Evolutionary conservation across 192 early-diverging fungal species (phyloP).

Genomic region (Ambispora gerdemannii): DNA sequence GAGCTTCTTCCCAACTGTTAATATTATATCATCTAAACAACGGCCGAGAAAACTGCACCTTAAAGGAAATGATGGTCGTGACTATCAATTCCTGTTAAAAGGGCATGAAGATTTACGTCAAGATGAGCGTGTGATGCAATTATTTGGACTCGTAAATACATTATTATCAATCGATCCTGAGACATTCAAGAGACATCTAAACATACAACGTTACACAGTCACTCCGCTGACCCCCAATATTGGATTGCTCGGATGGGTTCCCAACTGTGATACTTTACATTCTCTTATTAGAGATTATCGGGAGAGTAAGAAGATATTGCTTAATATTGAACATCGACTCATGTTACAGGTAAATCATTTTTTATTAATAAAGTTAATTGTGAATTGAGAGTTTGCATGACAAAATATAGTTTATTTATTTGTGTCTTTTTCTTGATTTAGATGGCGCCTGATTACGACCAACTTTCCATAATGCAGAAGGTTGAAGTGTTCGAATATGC

Average conservation of each 20-base stretch:
- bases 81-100: constrained; percentile 91
- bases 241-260: constrained; percentile 92
- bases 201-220: constrained; percentile 86
- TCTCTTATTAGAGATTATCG: constrained; percentile 83
- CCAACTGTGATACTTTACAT: constrained; percentile 85
- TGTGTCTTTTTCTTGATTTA: constrained; percentile 37
- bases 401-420: too few species aligned
- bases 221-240: constrained; percentile 93
- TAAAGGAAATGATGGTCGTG: constrained; percentile 82
- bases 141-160: constrained; percentile 96
- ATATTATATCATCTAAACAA: constrained; percentile 89
- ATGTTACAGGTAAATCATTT: constrained; percentile 66
- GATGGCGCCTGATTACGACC: constrained; percentile 91
- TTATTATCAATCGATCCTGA: constrained; percentile 76
- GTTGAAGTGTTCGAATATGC: constrained; percentile 96
- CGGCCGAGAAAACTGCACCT: constrained; percentile 82
- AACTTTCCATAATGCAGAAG: constrained; percentile 80
- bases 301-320: constrained; percentile 70
- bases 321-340: constrained; percentile 87
- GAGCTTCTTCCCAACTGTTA: constrained; percentile 79
- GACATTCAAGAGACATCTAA: constrained; percentile 87
- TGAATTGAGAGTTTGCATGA: too few species aligned
- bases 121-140: constrained; percentile 98
- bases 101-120: constrained; percentile 97
- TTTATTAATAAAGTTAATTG: too few species aligned